Conservation (phyloP, 139 green algal species). For the Chlorella sp. region DNA sequence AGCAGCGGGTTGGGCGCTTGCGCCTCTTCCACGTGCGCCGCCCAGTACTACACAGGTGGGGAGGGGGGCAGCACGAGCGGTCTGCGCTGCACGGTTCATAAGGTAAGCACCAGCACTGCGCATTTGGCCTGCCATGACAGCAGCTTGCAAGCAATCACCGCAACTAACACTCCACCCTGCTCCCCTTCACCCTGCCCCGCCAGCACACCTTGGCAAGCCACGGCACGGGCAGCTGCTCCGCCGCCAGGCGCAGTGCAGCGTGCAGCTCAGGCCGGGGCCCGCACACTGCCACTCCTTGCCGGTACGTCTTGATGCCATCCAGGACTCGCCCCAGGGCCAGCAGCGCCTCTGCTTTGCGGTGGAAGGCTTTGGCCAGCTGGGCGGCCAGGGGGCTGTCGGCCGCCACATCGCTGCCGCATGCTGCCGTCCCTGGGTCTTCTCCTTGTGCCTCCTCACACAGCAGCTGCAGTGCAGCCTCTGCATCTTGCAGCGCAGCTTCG, state of each 20-base stretch:
- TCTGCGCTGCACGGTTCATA: too few relatives aligned
- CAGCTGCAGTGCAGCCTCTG: constrained; percentile 20
- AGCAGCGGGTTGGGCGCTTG: constrained; percentile 41
- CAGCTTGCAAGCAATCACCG: too few relatives aligned
- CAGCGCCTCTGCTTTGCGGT: constrained; percentile 46
- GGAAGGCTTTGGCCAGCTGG: constrained; percentile 34
- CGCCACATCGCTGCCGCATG: too few relatives aligned
- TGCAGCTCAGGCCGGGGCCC: constrained; percentile 1
- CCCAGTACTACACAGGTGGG: constrained; percentile 33
- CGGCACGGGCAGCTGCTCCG: constrained; percentile 25
- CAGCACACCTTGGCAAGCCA: constrained; percentile 40
- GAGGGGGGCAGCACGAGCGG: not conserved
- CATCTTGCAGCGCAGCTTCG: constrained; percentile 31
- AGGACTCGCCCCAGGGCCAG: constrained; percentile 11
- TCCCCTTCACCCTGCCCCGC: too few relatives aligned
- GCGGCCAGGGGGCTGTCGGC: not conserved
- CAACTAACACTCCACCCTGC: too few relatives aligned
- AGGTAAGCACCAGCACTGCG: not conserved
- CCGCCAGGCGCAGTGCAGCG: constrained; percentile 28
- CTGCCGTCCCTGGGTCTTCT: too few relatives aligned
- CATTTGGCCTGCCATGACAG: too few relatives aligned
- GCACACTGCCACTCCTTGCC: constrained; percentile 24
- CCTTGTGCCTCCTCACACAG: not conserved
- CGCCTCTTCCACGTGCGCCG: constrained; percentile 10
- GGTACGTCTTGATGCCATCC: constrained; percentile 17